phyloP scores from a whole-genome alignment of 1,139 yeast genomes.

The Saccharomycopsis hybrid region DNA sequence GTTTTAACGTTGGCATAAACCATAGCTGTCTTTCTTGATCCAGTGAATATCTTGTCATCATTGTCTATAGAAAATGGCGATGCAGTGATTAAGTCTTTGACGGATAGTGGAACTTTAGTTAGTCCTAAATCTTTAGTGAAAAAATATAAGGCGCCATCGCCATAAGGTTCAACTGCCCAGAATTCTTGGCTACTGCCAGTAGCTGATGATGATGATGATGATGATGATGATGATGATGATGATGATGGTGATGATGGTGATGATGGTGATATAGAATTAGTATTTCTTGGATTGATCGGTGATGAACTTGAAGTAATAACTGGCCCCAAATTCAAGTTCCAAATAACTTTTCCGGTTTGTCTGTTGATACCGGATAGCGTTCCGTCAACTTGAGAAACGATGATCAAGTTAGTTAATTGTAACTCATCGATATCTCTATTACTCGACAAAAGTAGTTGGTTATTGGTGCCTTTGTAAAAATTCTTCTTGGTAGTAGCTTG shows the following conservation, averaged over 20 bases:
- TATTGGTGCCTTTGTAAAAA: constrained; percentile 7
- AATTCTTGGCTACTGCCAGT: constrained; percentile 29
- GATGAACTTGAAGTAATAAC: constrained; percentile 19
- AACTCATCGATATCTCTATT: constrained; percentile 16
- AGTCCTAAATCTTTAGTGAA: constrained; percentile 74
- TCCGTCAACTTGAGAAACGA: constrained; percentile 52
- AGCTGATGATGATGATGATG: too few species aligned
- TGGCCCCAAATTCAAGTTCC: constrained; percentile 59
- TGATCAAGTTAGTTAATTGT: constrained; percentile 16
- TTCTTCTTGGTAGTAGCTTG: constrained; percentile 7
- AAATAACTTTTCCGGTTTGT: constrained; percentile 64
- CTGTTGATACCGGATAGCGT: constrained; percentile 78
- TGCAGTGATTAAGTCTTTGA: constrained; percentile 69
- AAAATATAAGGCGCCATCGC: constrained; percentile 78
- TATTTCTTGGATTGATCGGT: constrained; percentile 26
- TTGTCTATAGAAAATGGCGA: constrained; percentile 77
- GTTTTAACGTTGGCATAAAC: constrained; percentile 68
- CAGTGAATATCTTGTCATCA: constrained; percentile 88
- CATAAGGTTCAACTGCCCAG: constrained; percentile 90
- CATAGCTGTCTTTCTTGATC: constrained; percentile 69
- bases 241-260: too few species aligned
- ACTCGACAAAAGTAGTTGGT: constrained; percentile 14
- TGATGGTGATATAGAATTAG: too few species aligned
- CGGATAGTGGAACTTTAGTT: constrained; percentile 75
- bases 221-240: too few species aligned